Conservation (phyloP, 495 filamentous ascomycete species). For the Aspergillus sparsus region DNA sequence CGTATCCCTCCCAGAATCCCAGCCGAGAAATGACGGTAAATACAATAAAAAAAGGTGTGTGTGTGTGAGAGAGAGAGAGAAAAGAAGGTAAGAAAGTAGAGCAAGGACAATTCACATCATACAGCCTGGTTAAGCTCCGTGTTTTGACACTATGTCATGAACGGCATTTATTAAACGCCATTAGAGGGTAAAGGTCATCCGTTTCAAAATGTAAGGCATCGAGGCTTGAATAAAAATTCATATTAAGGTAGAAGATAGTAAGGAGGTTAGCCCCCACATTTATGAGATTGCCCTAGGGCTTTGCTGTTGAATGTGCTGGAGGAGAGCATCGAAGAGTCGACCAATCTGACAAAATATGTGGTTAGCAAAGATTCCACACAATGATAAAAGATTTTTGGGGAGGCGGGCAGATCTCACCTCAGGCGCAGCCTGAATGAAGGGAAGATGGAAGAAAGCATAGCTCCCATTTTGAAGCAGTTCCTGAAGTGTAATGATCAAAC, state of each 20-base stretch:
- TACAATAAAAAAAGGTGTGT: slow-evolving; percentile 14
- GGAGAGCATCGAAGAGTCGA: slow-evolving; percentile 52
- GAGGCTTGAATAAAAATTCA: slow-evolving; percentile 28
- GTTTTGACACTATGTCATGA: slow-evolving; percentile 27
- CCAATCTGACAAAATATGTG: slow-evolving; percentile 37
- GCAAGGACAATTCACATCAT: slow-evolving; percentile 29
- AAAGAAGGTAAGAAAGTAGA: slow-evolving; percentile 35
- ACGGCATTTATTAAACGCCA: slow-evolving; percentile 33
- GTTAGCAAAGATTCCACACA: slow-evolving; percentile 15
- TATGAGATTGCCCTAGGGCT: slow-evolving; percentile 47
- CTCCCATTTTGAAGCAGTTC: slow-evolving; percentile 89
- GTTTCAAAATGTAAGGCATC: slow-evolving; percentile 30
- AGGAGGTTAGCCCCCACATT: slow-evolving; percentile 23
- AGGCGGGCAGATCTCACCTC: slow-evolving; percentile 58
- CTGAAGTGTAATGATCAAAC: slow-evolving; percentile 83
- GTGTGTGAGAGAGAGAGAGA: neutral
- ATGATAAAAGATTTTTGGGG: neutral
- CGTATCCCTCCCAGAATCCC: slow-evolving; percentile 34
- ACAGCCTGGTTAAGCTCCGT: slow-evolving; percentile 26
- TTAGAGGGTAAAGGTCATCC: slow-evolving; percentile 27
- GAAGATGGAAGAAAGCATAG: slow-evolving; percentile 87
- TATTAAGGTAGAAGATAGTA: slow-evolving; percentile 25
- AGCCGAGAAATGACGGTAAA: slow-evolving; percentile 39
- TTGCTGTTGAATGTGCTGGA: slow-evolving; percentile 53
- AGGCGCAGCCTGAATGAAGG: slow-evolving; percentile 84